A percentile compares a stretch with the other conserved stretches of the same genome.
phyloP scores from a whole-genome alignment of 2,329 filamentous ascomycete species.

The Trichothecium roseum region DNA sequence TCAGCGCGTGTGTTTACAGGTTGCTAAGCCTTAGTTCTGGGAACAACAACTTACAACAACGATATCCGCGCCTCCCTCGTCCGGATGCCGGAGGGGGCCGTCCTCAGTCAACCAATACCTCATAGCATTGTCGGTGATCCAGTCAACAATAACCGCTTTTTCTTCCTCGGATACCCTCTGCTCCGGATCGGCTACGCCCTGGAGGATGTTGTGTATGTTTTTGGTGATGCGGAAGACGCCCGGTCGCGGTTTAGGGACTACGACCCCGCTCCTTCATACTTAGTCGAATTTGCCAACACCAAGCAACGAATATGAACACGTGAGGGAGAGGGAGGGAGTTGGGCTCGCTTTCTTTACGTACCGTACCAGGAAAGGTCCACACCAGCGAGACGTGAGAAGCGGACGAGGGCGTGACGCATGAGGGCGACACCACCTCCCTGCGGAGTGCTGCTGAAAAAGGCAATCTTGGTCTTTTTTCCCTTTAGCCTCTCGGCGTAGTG shows the following conservation, averaged over 20 bases:
- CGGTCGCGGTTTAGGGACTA: slow-evolving; percentile 68
- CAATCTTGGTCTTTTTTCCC: slow-evolving; percentile 53
- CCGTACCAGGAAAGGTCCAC: slow-evolving; percentile 66
- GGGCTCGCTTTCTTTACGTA: slow-evolving; percentile 22
- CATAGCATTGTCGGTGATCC: slow-evolving; percentile 64
- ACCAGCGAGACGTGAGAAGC: slow-evolving; percentile 56
- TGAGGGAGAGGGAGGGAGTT: too few species aligned
- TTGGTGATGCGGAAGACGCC: slow-evolving; percentile 78
- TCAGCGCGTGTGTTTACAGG: too few species aligned
- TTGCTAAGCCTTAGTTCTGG: too few species aligned
- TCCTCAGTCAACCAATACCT: slow-evolving; percentile 62
- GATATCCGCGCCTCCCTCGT: slow-evolving; percentile 64
- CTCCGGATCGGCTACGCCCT: slow-evolving; percentile 59
- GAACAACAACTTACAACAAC: slow-evolving; percentile 41
- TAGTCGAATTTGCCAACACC: too few species aligned
- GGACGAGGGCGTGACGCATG: slow-evolving; percentile 70
- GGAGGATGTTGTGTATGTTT: slow-evolving; percentile 80
- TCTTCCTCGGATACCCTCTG: slow-evolving; percentile 55
- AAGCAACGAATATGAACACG: not conserved
- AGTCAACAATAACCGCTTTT: slow-evolving; percentile 53
- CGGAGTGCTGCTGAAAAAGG: slow-evolving; percentile 71
- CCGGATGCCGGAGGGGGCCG: slow-evolving; percentile 54
- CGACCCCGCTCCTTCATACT: too few species aligned
- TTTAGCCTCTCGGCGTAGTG: slow-evolving; percentile 55
- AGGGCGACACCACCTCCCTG: slow-evolving; percentile 76